Percentiles rank a stretch among this genome's conserved stretches.
Evolutionary conservation across 2,329 filamentous ascomycete genomes (phyloP).

Genomic region (Rutstroemia sp.): DNA sequence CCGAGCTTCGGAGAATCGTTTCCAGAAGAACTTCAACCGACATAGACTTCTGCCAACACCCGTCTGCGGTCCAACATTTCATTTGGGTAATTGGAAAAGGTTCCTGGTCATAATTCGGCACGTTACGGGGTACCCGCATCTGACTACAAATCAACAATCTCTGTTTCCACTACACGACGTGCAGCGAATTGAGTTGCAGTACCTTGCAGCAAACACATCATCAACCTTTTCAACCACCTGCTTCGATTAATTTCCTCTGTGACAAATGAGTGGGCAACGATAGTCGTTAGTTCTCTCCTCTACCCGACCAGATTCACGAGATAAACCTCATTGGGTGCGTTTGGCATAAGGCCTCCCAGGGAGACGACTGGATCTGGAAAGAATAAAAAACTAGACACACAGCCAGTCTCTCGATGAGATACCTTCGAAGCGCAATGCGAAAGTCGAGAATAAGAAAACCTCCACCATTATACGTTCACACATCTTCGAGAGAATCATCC

Average conservation of each 20-base stretch:
- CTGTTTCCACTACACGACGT: constrained; percentile 15
- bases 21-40: constrained; percentile 26
- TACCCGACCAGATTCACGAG: constrained; percentile 8
- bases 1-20: constrained; percentile 20
- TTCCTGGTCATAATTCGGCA: constrained; percentile 20
- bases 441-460: constrained; percentile 29
- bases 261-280: constrained; percentile 21
- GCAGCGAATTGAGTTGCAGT: constrained; percentile 11
- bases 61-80: constrained; percentile 16
- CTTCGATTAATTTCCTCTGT: constrained; percentile 15
- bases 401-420: constrained; percentile 52
- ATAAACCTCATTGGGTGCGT: not conserved
- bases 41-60: constrained; percentile 21
- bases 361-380: constrained; percentile 4
- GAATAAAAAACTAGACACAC: constrained; percentile 7
- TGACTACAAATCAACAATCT: constrained; percentile 23
- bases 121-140: constrained; percentile 24
- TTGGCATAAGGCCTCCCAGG: not conserved
- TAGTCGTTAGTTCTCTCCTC: constrained; percentile 17
- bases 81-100: constrained; percentile 16
- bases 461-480: constrained; percentile 24
- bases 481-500: constrained; percentile 23
- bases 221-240: constrained; percentile 8
- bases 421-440: constrained; percentile 30
- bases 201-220: constrained; percentile 17